phyloP scores from a whole-genome alignment of 805 yeast genomes.

The Starmerella vaccinii region DNA sequence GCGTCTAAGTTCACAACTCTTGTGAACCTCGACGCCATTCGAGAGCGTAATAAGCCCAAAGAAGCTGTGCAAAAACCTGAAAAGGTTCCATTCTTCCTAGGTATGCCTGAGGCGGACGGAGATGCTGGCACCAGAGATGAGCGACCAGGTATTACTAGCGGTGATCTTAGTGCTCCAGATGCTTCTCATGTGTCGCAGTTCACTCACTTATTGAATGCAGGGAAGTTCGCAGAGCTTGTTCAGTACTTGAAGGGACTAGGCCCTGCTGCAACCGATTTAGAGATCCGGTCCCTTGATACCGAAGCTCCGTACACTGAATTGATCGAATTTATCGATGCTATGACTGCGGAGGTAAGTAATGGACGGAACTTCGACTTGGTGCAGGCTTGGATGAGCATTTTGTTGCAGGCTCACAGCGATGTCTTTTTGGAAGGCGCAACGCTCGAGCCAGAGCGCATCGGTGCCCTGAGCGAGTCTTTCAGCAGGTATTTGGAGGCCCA shows the following conservation, averaged over 20 bases:
- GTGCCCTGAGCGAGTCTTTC: conserved; percentile 37
- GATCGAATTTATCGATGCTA: conserved; percentile 52
- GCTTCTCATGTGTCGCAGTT: conserved; percentile 24
- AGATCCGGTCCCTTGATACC: conserved; percentile 62
- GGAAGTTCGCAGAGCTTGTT: conserved; percentile 43
- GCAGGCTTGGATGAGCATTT: conserved; percentile 68
- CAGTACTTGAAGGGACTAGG: conserved; percentile 47
- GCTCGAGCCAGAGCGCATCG: conserved; percentile 21
- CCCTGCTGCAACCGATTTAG: conserved; percentile 75
- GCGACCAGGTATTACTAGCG: not conserved
- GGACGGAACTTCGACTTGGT: conserved; percentile 64
- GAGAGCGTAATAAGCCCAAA: conserved; percentile 75
- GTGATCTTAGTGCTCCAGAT: conserved; percentile 10
- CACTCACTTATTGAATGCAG: conserved; percentile 14
- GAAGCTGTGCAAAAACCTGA: conserved; percentile 82
- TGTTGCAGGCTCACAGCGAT: conserved; percentile 75
- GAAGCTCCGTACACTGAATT: conserved; percentile 61
- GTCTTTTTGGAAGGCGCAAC: conserved; percentile 36
- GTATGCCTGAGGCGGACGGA: conserved; percentile 29
- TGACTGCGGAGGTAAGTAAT: conserved; percentile 46
- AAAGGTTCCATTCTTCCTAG: conserved; percentile 69
- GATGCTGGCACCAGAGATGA: conserved; percentile 12
- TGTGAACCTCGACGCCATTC: conserved; percentile 71
- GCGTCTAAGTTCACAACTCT: conserved; percentile 69
- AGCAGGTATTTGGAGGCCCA: conserved; percentile 42